These are phyloP conservation scores for Penicillium sp. DNA, from an alignment of 2,329 filamentous ascomycete species.

Conservation along the genomic window DNA sequence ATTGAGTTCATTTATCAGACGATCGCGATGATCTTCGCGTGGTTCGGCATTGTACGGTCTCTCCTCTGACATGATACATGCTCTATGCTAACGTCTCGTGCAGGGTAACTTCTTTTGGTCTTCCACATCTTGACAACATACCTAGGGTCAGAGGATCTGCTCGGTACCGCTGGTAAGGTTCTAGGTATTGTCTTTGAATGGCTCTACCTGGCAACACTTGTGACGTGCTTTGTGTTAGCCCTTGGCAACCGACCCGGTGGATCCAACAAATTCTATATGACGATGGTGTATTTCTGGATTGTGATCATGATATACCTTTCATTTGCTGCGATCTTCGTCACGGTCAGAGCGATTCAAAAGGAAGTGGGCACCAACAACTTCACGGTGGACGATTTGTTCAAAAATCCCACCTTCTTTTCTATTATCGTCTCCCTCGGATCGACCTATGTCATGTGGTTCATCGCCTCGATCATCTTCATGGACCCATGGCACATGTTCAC, in stretches of 20 bases:
- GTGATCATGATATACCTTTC: slow-evolving; percentile 92
- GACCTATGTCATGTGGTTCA: slow-evolving; percentile 88
- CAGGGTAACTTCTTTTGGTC: slow-evolving; percentile 92
- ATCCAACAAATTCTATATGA: slow-evolving; percentile 88
- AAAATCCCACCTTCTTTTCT: slow-evolving; percentile 85
- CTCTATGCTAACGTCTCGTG: neutral
- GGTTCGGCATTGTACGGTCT: slow-evolving; percentile 70
- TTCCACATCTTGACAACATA: slow-evolving; percentile 95
- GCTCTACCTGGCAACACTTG: slow-evolving; percentile 85
- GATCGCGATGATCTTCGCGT: slow-evolving; percentile 94
- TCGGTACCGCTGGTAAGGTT: slow-evolving; percentile 73
- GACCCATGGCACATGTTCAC: slow-evolving; percentile 99
- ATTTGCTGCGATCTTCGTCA: slow-evolving; percentile 93
- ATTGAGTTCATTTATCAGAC: slow-evolving; percentile 94
- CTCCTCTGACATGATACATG: neutral
- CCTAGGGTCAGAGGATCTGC: slow-evolving; percentile 63
- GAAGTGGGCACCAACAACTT: slow-evolving; percentile 65
- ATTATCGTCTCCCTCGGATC: slow-evolving; percentile 88
- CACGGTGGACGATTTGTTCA: slow-evolving; percentile 68
- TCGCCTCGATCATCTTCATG: slow-evolving; percentile 89
- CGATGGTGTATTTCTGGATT: slow-evolving; percentile 98
- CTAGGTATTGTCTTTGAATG: slow-evolving; percentile 91
- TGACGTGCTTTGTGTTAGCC: slow-evolving; percentile 91
- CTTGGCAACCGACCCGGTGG: slow-evolving; percentile 93
- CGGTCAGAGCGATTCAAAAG: slow-evolving; percentile 74